Evolutionary conservation across 768 basidiomycete species (phyloP), one percentile per base, ranked within the genome.

Genomic region (Rhizopogon rudus): DNA sequence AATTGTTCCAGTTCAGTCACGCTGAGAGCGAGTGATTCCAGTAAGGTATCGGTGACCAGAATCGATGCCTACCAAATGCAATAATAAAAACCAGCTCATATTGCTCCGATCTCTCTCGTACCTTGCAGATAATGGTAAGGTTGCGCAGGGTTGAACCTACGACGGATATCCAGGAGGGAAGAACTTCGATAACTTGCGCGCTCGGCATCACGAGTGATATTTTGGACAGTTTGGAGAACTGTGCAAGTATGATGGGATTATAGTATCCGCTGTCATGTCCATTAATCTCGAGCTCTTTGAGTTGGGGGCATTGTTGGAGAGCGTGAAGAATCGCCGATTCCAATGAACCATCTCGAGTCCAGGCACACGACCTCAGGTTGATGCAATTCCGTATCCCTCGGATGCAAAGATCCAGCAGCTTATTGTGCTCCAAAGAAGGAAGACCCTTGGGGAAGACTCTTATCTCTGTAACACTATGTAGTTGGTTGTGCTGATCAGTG

Each of bases 291-390:
- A 92, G 69, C 48, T 83, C 82, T 29, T 68, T 62, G 7, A 92
- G 70, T 1, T 70, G 60, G 1, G 65, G 60, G 17, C 74, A 79
- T 10, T 63, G 44, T 5, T 67, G 68, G 5, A 92, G 69, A 16
- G 80, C 78, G n/a, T 72, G 59, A 8, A 93, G 74, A 35, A 89
- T 79, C 1, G 72, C 70, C 5, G 84, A 79, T 40, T 74, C 81
- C 20, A 92, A 69, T 4, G 91, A 84, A 3, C 89, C 87, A 59
- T 91, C 86, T 42, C 90, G 81, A 9, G 91, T 92, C 89, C 89
- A 93, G 5, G 82, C 81, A 62, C 87, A 91, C 6, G 81, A 74
- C 43, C 61, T 72, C 10, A 92, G 76, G 56, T 82, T 82, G 40
- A 68, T 62, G 61, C 88, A 89, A 62, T 90, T 87, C 46, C 67